These are phyloP conservation scores for Hypoxylon fuscum DNA, from an alignment of 495 filamentous ascomycete genomes.

Conservation along the genomic window DNA sequence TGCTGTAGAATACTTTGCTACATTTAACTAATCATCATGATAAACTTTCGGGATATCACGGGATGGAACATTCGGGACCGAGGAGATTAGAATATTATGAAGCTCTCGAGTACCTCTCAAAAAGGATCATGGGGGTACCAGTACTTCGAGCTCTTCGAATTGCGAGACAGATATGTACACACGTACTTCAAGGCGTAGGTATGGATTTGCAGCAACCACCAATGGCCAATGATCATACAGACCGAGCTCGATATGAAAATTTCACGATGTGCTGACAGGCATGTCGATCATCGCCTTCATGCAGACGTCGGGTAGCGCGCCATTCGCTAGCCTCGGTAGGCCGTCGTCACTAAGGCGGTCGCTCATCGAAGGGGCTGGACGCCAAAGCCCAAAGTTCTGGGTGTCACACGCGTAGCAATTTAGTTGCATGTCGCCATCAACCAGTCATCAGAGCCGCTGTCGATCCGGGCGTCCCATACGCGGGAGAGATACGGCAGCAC, in stretches of 20 bases:
- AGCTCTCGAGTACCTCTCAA: background rate
- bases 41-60: background rate
- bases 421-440: background rate
- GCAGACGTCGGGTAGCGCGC: conserved; percentile 19
- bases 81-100: conserved; percentile 5
- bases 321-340: conserved; percentile 1
- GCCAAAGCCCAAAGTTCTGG: background rate
- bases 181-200: background rate
- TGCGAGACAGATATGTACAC: background rate
- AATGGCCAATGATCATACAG: background rate
- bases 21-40: background rate
- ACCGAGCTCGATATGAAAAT: background rate
- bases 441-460: background rate
- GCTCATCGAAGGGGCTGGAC: background rate
- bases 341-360: background rate
- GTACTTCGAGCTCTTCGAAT: conserved; percentile 1
- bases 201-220: background rate
- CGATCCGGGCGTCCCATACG: background rate
- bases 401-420: background rate
- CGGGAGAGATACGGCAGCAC: background rate
- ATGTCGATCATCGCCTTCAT: conserved; percentile 27
- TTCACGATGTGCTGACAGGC: background rate
- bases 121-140: no score
- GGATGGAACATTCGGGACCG: conserved; percentile 2
- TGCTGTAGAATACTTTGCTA: background rate